These are phyloP conservation scores for Boletus semigastroideus DNA, from an alignment of 1,284 basidiomycete genomes.

Conservation along the genomic window DNA sequence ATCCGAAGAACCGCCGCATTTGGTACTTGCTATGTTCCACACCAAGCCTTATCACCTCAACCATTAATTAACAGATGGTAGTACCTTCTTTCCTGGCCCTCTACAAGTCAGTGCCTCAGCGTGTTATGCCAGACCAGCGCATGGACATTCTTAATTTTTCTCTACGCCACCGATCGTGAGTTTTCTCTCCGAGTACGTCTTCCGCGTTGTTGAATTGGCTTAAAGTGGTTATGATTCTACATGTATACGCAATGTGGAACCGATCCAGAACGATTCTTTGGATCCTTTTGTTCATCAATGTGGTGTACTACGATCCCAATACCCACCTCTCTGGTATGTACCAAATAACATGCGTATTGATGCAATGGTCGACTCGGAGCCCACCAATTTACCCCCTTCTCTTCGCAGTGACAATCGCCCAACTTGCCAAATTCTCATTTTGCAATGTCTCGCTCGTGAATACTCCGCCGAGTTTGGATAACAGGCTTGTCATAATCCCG, in stretches of 20 bases:
- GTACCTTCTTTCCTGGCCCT: not conserved
- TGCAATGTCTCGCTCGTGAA: not conserved
- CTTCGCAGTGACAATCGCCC: not conserved
- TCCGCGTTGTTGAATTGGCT: not conserved
- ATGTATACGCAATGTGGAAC: slow-evolving; percentile 19
- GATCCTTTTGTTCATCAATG: not conserved
- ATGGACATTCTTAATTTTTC: slow-evolving; percentile 6
- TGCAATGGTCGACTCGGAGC: not conserved
- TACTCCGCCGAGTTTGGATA: not conserved
- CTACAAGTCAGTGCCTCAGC: not conserved
- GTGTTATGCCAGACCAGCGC: not conserved
- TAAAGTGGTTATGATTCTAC: slow-evolving; percentile 19
- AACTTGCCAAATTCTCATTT: not conserved
- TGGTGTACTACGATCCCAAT: not conserved
- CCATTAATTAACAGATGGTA: not conserved
- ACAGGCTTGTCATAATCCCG: not conserved
- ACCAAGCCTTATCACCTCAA: not conserved
- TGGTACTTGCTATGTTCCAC: not conserved
- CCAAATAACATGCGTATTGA: not conserved
- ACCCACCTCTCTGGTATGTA: not conserved
- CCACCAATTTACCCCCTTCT: not conserved
- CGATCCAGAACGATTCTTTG: slow-evolving; percentile 10
- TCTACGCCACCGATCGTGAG: slow-evolving; percentile 10
- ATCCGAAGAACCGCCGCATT: not conserved
- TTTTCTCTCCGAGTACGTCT: too few species aligned